Percentiles rank a stretch among this genome's conserved stretches.
phyloP scores from a whole-genome alignment of 352 stramenopile genomes.

The Phytophthora citrophthora region DNA sequence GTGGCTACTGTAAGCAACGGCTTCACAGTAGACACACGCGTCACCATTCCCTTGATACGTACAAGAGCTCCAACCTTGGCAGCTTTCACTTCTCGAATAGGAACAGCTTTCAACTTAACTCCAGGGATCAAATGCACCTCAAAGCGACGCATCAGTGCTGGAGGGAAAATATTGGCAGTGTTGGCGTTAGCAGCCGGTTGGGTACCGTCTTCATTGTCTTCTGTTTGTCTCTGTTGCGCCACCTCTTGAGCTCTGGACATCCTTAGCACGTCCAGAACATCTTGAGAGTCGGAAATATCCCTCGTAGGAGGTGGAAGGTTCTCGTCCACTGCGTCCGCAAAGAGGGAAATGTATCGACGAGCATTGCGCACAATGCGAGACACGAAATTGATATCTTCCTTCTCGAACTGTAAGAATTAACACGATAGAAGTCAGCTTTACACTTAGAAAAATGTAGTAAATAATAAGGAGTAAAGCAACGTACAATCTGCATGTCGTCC shows the following conservation, averaged over 20 bases:
- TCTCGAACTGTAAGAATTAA: slow-evolving; percentile 57
- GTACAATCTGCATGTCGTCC: slow-evolving; percentile 84
- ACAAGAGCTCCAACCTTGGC: slow-evolving; percentile 96
- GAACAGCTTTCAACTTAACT: slow-evolving; percentile 88
- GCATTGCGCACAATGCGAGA: slow-evolving; percentile 88
- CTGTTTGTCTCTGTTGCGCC: slow-evolving; percentile 52
- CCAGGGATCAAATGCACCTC: slow-evolving; percentile 83
- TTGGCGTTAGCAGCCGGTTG: slow-evolving; percentile 35
- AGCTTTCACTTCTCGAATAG: slow-evolving; percentile 95
- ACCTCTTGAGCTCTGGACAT: slow-evolving; percentile 80
- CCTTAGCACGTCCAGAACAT: slow-evolving; percentile 87
- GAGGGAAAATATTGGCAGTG: slow-evolving; percentile 86
- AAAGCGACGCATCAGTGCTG: slow-evolving; percentile 92
- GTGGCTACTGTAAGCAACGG: slow-evolving; percentile 96
- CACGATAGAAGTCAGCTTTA: slow-evolving; percentile 42
- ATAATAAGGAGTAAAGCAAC: slow-evolving; percentile 37
- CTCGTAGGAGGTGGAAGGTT: slow-evolving; percentile 80
- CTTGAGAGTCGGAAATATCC: slow-evolving; percentile 82
- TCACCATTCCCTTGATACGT: slow-evolving; percentile 98
- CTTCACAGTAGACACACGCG: slow-evolving; percentile 98
- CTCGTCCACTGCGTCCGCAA: slow-evolving; percentile 89
- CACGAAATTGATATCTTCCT: slow-evolving; percentile 84
- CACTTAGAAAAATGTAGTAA: slow-evolving; percentile 30
- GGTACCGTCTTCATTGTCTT: slow-evolving; percentile 34
- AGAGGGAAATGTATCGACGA: slow-evolving; percentile 88